Evolutionary conservation across 192 early-diverging fungal species (phyloP).

Genomic region (Haplosporangium gracile): DNA sequence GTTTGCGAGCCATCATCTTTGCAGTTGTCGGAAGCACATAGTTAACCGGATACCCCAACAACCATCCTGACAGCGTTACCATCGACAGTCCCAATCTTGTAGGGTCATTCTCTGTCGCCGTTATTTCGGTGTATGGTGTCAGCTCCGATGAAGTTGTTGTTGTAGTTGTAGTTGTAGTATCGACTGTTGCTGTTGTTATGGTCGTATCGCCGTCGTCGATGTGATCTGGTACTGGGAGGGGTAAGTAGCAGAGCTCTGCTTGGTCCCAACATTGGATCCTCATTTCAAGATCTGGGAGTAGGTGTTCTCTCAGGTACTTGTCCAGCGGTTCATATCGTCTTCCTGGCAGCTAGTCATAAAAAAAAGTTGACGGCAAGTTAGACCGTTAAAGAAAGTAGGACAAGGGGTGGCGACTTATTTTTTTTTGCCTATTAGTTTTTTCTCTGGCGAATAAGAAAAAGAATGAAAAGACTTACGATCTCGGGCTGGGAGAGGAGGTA

Average conservation of each 20-base stretch:
- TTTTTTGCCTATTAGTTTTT: neutral
- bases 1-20: neutral
- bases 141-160: neutral
- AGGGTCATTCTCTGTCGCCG: neutral
- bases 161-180: neutral
- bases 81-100: constrained; percentile 8
- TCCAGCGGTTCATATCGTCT: constrained; percentile 23
- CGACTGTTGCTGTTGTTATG: neutral
- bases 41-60: constrained; percentile 31
- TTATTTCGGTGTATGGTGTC: neutral
- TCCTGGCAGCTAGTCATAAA: constrained; percentile 24
- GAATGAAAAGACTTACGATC: constrained; percentile 15
- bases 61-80: constrained; percentile 35
- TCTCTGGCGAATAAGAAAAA: neutral
- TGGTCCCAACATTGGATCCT: constrained; percentile 26
- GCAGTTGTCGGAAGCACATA: constrained; percentile 22
- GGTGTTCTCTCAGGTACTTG: constrained; percentile 16
- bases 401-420: neutral
- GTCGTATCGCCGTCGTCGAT: neutral
- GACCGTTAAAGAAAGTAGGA: neutral
- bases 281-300: constrained; percentile 22
- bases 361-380: neutral
- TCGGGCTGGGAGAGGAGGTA: constrained; percentile 25
- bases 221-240: neutral
- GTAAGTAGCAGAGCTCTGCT: neutral